These are phyloP conservation scores for Penicillium taxi DNA, from an alignment of 495 filamentous ascomycete species.

Conservation along the genomic window DNA sequence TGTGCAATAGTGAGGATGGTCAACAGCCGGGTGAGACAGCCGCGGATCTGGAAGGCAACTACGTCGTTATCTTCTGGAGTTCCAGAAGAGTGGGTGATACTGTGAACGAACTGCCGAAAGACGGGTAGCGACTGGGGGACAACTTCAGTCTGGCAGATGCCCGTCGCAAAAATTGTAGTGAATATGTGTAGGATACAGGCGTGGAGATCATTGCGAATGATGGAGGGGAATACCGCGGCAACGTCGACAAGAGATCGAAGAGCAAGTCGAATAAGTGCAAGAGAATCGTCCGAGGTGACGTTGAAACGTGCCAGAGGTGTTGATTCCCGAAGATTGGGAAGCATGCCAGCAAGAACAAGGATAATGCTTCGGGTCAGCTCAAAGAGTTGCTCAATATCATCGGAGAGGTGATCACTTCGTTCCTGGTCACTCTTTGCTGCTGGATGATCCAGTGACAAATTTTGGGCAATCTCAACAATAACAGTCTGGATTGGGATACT, in stretches of 20 bases:
- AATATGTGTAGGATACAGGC: conserved; percentile 97
- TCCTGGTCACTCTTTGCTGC: conserved; percentile 66
- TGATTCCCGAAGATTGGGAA: conserved; percentile 78
- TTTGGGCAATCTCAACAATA: conserved; percentile 86
- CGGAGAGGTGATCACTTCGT: conserved; percentile 69
- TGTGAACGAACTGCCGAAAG: conserved; percentile 80
- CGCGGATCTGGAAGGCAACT: conserved; percentile 51
- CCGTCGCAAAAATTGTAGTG: conserved; percentile 80
- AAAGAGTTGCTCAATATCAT: conserved; percentile 97
- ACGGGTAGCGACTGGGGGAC: conserved; percentile 88
- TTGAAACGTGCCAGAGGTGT: conserved; percentile 58
- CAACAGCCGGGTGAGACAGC: conserved; percentile 69
- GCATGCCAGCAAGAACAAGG: conserved; percentile 73
- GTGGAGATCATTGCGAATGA: conserved; percentile 94
- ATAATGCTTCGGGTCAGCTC: conserved; percentile 94
- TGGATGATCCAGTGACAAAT: conserved; percentile 82
- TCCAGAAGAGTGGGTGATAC: conserved; percentile 48
- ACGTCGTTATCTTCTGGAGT: conserved; percentile 25
- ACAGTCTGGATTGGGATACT: conserved; percentile 80
- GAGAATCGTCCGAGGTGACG: conserved; percentile 64
- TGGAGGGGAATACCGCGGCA: conserved; percentile 86
- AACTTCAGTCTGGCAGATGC: conserved; percentile 75
- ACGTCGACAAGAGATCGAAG: conserved; percentile 87
- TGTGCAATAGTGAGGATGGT: conserved; percentile 76
- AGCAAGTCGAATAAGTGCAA: conserved; percentile 68